Evolutionary conservation across 495 filamentous ascomycete species (phyloP), one percentile per base, ranked within the genome.

Genomic region (Neurospora sp.): DNA sequence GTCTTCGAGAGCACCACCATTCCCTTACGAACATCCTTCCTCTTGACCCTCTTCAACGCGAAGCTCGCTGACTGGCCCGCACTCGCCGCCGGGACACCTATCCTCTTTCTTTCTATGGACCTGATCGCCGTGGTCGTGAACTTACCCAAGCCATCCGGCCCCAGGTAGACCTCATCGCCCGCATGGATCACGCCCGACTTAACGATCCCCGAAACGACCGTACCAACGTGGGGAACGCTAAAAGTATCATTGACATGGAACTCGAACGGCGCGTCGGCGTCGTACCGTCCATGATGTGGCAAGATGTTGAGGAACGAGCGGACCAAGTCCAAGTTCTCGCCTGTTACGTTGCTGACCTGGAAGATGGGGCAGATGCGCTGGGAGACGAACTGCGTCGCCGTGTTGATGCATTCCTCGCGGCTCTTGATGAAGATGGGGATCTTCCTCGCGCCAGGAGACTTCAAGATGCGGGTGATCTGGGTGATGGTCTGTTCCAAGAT

Each of bases 221-320:
- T 99, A 31, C 96, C 96, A 10, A 97, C 94, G 78, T 98, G 97
- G 6, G 96, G 96, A 10, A 99, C 96, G n/a, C 94, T 97, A 85
- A 98, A 99, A 9, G 93, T 98, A 82, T 99, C 96, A 79, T 98
- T 99, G 79, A 99, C 88, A 73, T 97, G 90, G 77, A 97, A 97
- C 78, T 99, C 96, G 80, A 99, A 97, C 0, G 95, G 89, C 0
- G 92, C 94, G 45, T 93, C 88, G 7, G 90, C 85, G 77, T 98
- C 90, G 79, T 98, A 99, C 70, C 96, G 92, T 15, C 96, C 96
- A 74, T 98, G 93, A 75, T 97, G 93, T 3, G 96, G 96, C 1
- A 99, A 88, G 76, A 99, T 97, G 76, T 98, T 98, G 36, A 99
- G 85, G 82, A 99, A 99, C 0, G 92, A 92, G 28, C 93, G 91